A percentile compares a stretch with the other conserved stretches of the same genome.
phyloP scores from a whole-genome alignment of 148 eudicot genomes.

The Mesembryanthemum crystallinum region DNA sequence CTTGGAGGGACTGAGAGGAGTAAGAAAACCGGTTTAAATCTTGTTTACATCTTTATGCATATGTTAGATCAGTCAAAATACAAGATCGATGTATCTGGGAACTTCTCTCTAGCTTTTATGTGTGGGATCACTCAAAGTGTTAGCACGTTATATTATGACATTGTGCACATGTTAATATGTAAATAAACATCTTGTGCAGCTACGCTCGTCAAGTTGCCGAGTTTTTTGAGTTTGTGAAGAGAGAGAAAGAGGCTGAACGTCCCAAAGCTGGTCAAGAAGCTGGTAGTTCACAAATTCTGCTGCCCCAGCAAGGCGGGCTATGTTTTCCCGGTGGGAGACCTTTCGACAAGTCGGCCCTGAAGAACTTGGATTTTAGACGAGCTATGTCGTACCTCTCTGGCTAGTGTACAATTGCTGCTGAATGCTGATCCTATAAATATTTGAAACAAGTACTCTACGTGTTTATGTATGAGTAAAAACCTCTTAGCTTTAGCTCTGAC shows the following conservation, averaged over 20 bases:
- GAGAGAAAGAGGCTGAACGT: constrained; percentile 51
- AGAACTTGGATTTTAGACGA: constrained; percentile 51
- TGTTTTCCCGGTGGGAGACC: constrained; percentile 56
- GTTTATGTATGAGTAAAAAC: constrained; percentile 18
- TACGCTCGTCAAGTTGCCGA: constrained; percentile 89
- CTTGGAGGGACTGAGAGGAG: too few species aligned
- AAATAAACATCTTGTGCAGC: constrained; percentile 39
- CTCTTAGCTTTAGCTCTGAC: constrained; percentile 23
- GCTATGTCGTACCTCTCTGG: constrained; percentile 49
- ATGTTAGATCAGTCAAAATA: background rate
- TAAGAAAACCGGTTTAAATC: too few species aligned
- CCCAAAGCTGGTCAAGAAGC: constrained; percentile 30
- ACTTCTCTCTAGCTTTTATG: too few species aligned
- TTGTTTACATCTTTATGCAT: too few species aligned
- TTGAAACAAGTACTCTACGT: background rate
- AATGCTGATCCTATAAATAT: constrained; percentile 9
- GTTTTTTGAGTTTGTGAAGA: constrained; percentile 82
- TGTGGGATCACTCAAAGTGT: background rate
- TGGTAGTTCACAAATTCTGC: constrained; percentile 38
- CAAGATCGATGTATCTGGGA: too few species aligned
- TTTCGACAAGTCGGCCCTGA: constrained; percentile 45
- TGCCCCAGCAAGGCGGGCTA: constrained; percentile 43
- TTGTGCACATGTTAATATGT: background rate
- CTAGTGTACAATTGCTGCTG: constrained; percentile 18
- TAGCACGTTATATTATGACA: background rate